phyloP scores from a whole-genome alignment of 805 yeast genomes.

The Kluyveromyces siamensis region DNA sequence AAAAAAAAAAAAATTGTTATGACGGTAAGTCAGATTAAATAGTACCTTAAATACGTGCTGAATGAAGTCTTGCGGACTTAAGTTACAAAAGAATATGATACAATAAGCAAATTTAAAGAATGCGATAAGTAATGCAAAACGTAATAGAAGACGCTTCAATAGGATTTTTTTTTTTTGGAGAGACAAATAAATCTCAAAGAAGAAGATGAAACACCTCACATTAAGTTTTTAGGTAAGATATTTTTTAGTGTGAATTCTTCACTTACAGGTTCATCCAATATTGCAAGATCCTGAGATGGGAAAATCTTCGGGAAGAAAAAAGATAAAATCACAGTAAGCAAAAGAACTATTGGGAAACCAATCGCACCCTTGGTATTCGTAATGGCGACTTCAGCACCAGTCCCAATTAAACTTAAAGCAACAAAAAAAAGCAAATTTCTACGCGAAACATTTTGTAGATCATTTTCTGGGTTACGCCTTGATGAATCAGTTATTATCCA shows the following conservation, averaged over 20 bases:
- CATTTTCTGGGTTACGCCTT: conserved; percentile 25
- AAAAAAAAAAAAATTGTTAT: too few species aligned
- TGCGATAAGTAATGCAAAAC: too few species aligned
- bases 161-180: too few species aligned
- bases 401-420: conserved; percentile 52
- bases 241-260: conserved; percentile 47
- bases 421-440: conserved; percentile 44
- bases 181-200: too few species aligned
- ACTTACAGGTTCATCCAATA: conserved; percentile 61
- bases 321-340: conserved; percentile 55
- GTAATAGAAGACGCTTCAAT: too few species aligned
- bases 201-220: neutral
- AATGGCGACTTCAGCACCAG: conserved; percentile 74
- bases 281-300: conserved; percentile 46
- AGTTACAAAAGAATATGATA: too few species aligned
- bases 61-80: too few species aligned
- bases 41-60: too few species aligned
- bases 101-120: too few species aligned
- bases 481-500: conserved; percentile 54
- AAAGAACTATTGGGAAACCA: conserved; percentile 82
- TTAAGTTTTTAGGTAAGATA: conserved; percentile 20
- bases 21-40: too few species aligned
- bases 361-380: conserved; percentile 85
- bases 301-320: conserved; percentile 56
- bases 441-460: conserved; percentile 26